Evolutionary conservation across 2,329 filamentous ascomycete species (phyloP).

Genomic region (Phyllosticta paracitricarpa): DNA sequence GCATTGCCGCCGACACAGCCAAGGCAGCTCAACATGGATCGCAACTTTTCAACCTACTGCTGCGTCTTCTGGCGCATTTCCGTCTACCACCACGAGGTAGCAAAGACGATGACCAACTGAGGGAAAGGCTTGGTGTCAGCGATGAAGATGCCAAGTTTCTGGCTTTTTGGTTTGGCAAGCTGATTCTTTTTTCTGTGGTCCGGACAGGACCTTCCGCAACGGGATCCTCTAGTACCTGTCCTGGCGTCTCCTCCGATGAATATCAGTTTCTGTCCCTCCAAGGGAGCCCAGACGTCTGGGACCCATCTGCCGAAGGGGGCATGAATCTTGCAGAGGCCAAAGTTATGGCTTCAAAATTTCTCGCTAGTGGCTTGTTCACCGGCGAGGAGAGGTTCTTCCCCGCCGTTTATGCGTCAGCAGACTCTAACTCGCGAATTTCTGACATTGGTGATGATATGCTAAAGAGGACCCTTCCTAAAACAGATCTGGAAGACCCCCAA

Average conservation of each 20-base stretch:
- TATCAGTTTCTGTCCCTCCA: constrained; percentile 58
- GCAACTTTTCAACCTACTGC: constrained; percentile 70
- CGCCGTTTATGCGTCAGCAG: constrained; percentile 72
- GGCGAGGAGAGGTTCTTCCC: constrained; percentile 77
- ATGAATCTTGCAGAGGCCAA: constrained; percentile 62
- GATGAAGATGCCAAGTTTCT: constrained; percentile 66
- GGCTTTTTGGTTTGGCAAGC: constrained; percentile 63
- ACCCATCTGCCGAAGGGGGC: constrained; percentile 48
- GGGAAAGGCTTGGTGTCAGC: constrained; percentile 55
- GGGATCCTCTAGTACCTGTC: constrained; percentile 33
- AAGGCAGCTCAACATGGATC: constrained; percentile 47
- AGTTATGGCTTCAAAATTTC: constrained; percentile 56
- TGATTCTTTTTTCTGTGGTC: constrained; percentile 54
- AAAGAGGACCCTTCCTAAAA: constrained; percentile 60
- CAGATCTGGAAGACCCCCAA: constrained; percentile 59
- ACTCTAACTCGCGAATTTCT: constrained; percentile 69
- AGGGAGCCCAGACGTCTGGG: constrained; percentile 61
- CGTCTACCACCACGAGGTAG: constrained; percentile 66
- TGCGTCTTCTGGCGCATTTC: constrained; percentile 64
- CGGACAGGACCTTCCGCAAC: constrained; percentile 18
- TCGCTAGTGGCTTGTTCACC: constrained; percentile 77
- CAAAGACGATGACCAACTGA: constrained; percentile 63
- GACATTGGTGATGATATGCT: constrained; percentile 82
- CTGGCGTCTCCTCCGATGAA: constrained; percentile 56
- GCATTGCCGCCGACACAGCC: constrained; percentile 51